Evolutionary conservation across 768 basidiomycete genomes (phyloP), one percentile per base, ranked within the genome.

Genomic region (Chalciporus sphaerocephalus): DNA sequence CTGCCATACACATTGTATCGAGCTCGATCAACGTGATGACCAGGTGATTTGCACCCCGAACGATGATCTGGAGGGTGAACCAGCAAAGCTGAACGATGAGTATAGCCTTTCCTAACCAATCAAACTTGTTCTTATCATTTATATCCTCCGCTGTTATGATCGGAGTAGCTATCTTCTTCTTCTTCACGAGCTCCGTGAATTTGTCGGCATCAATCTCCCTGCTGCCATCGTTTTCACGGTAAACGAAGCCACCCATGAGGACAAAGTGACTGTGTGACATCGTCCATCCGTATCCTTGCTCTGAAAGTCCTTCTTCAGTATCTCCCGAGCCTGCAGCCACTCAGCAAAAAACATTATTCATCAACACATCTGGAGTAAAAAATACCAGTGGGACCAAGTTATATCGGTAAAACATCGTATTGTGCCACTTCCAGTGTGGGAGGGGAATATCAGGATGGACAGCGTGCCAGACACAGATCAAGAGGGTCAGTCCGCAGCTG

Each of bases 401-500:
- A 10, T 3, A 10, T 3, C 9, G 3, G 9, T 28, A 28, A 3
- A 10, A 5, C 27, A 28, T 3, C 9, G 11, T 10, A 12, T 28
- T 5, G 27, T 28, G 12, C 27, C 27, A 28, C 9, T 25, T 25
- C 24, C 24, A 25, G 24, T 28, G 27, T 7, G 27, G 3, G 9
- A 10, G 9, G 27, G 27, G 27, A 27, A 30, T 30, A 15, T 44
- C 6, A 15, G 12, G 7, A 20, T 48, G 47, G 11, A 48, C 24
- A 1, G 41, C 16, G 3, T 38, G 35, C 47, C 47, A 48, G 4
- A 48, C 17, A 18, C 47, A 48, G n/a, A 48, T 41, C 2, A 42
- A 11, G 10, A 48, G 10, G 3, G 41, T 48, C 5, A 48, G 4
- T 4, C 2, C 40, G 4, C 47, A 48, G 22, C 9, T 33, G 1